phyloP scores from a whole-genome alignment of 1,284 basidiomycete genomes.

The Sphaerobolus stellatus region DNA sequence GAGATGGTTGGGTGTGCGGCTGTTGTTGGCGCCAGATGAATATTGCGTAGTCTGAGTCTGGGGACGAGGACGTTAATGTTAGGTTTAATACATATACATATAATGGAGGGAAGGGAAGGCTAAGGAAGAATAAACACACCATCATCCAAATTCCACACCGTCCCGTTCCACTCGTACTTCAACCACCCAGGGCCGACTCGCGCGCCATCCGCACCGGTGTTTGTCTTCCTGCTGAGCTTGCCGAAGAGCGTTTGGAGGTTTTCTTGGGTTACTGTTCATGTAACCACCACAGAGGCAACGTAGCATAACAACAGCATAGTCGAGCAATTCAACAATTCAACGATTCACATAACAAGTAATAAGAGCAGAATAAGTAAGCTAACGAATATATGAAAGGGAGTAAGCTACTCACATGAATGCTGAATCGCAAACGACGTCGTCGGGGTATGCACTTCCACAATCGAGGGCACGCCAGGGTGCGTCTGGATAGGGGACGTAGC shows the following conservation, averaged over 20 bases:
- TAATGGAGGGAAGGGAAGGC: neutral
- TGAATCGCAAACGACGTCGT: conserved; percentile 67
- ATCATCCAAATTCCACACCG: conserved; percentile 78
- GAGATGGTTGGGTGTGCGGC: conserved; percentile 27
- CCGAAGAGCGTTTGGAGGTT: conserved; percentile 60
- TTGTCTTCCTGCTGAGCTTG: conserved; percentile 64
- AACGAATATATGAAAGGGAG: too few relatives aligned
- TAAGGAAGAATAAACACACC: conserved; percentile 46
- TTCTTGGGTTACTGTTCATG: conserved; percentile 68
- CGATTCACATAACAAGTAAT: neutral
- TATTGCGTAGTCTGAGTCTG: conserved; percentile 78
- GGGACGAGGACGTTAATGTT: neutral
- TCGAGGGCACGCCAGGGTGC: conserved; percentile 22
- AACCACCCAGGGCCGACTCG: conserved; percentile 73
- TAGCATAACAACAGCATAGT: conserved; percentile 5
- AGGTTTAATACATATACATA: neutral
- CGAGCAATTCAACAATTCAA: conserved; percentile 13
- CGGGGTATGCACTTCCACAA: conserved; percentile 74
- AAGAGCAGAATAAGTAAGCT: too few relatives aligned
- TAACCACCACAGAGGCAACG: too few relatives aligned
- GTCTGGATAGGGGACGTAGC: neutral
- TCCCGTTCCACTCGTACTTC: conserved; percentile 74
- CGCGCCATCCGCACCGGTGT: conserved; percentile 52
- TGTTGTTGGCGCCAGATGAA: conserved; percentile 65
- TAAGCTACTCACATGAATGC: conserved; percentile 58